Evolutionary conservation across 495 filamentous ascomycete species (phyloP), one percentile per base, ranked within the genome.

Genomic region (Aspergillus asperescens): DNA sequence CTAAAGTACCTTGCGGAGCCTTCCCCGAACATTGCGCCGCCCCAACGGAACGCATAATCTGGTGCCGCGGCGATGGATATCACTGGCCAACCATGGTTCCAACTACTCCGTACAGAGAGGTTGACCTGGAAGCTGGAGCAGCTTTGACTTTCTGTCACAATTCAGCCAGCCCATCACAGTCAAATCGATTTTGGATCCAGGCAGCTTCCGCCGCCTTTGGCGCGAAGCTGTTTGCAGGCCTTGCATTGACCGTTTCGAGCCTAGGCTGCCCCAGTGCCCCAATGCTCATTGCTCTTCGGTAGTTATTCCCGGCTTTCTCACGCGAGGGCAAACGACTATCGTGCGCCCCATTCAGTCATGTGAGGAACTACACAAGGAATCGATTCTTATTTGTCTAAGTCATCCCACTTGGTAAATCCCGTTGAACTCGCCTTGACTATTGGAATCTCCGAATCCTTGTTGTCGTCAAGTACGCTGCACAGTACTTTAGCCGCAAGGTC

Each of bases 61-160:
- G 63, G 60, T 68, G 68, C 68, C 68, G 66, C 68, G 68, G 62
- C 62, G 69, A 67, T 63, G 68, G 66, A 66, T 69, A 61, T 48
- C 40, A 63, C 62, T 55, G 42, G 51, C 43, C 54, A 29, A 43
- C 45, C 50, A 51, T 50, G 57, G 53, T 50, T 57, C 44, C n/a
- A n/a, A n/a, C n/a, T n/a, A n/a, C n/a, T n/a, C n/a, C n/a, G n/a
- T n/a, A n/a, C n/a, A n/a, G n/a, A n/a, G n/a, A n/a, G n/a, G n/a
- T n/a, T n/a, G n/a, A n/a, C n/a, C n/a, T 56, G 60, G 55, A 50
- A 37, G 48, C 32, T n/a, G 32, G 32, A 35, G n/a, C n/a, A n/a
- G n/a, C n/a, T 47, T 24, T 35, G 43, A 54, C 45, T 40, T 58
- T 39, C 23, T 45, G 43, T 48, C 20, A 38, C 7, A 34, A 10